Evolutionary conservation across 73 alveolate species (phyloP), one percentile per base, ranked within the genome.

Genomic region (Halteria grandinella): DNA sequence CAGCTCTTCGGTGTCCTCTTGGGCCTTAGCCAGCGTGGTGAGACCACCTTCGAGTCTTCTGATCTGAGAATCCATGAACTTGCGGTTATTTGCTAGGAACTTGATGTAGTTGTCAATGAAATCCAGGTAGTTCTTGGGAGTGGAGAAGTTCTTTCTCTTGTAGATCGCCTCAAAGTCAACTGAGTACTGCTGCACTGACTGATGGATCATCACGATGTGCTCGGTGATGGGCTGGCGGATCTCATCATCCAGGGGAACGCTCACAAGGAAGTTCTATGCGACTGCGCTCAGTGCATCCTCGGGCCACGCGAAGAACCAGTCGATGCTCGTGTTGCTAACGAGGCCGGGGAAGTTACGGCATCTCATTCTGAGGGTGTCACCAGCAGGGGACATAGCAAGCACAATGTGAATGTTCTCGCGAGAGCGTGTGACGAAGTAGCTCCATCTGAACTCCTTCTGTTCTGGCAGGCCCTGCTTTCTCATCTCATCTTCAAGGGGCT

Each of bases 261-360:
- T 91, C 40, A 89, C 89, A 78, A 97, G 81, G 88, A 94, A 94
- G 60, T 92, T 86, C 23, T 89, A 88, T 34, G 99, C 98, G 62
- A 95, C 99, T 23, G 97, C 97, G 23, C 89, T 86, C 51, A 97
- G 91, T 27, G 99, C 99, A 79, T 96, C 98, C 75, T 96, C 97
- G 28, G 98, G 99, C 99, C 99, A 94, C 40, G 97, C 91, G 93
- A 96, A 96, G 98, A 91, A 96, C 99, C 97, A 91, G 78, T 96
- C 98, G 27, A 92, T 87, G 28, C 89, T 69, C 18, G 98, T 87
- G 72, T 88, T 80, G 6, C 93, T 75, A 37, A 97, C 97, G 74
- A 96, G 75, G 48, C 99, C 99, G 12, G 99, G 99, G 99, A 96
- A 96, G 89, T 96, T 96, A 47, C 99, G 90, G 84, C 99, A 96